phyloP scores from a whole-genome alignment of 139 green algal genomes.

The Chlamydomonas schloesseri region DNA sequence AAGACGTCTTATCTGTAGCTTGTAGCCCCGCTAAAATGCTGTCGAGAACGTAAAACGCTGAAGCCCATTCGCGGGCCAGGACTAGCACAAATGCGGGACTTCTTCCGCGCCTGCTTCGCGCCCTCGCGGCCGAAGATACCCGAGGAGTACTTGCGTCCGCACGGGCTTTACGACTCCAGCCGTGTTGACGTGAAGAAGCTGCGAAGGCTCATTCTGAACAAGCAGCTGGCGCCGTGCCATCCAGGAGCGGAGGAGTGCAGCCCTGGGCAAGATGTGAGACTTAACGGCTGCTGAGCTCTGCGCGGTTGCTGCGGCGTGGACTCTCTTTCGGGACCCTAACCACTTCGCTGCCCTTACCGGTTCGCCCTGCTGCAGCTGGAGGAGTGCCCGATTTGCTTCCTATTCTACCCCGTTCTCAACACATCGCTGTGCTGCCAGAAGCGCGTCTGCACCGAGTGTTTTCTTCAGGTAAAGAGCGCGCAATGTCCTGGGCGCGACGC shows the following conservation, averaged over 20 bases:
- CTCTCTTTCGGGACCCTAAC: not conserved
- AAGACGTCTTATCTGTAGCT: no score
- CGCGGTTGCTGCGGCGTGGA: not conserved
- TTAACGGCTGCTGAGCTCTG: no score
- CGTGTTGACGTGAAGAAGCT: conserved; percentile 59
- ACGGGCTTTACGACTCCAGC: conserved; percentile 37
- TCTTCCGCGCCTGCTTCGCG: conserved; percentile 24
- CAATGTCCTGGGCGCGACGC: no score
- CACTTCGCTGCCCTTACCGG: not conserved
- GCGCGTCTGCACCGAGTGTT: conserved; percentile 77
- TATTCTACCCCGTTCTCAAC: conserved; percentile 73
- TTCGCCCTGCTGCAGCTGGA: conserved; percentile 41
- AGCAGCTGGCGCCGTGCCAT: conserved; percentile 60
- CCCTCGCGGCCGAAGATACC: conserved; percentile 19
- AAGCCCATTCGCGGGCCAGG: no score
- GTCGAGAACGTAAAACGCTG: no score
- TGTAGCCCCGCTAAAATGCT: no score
- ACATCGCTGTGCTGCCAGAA: conserved; percentile 68
- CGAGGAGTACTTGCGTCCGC: conserved; percentile 30
- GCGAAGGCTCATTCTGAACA: conserved; percentile 39
- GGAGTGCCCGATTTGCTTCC: conserved; percentile 80
- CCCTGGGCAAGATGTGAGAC: conserved; percentile 13
- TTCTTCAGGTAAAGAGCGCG: conserved; percentile 52
- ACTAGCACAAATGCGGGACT: not conserved
- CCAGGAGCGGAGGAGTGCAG: conserved; percentile 41